phyloP scores from a whole-genome alignment of 2,329 filamentous ascomycete species.

The Apiospora malaysiana region DNA sequence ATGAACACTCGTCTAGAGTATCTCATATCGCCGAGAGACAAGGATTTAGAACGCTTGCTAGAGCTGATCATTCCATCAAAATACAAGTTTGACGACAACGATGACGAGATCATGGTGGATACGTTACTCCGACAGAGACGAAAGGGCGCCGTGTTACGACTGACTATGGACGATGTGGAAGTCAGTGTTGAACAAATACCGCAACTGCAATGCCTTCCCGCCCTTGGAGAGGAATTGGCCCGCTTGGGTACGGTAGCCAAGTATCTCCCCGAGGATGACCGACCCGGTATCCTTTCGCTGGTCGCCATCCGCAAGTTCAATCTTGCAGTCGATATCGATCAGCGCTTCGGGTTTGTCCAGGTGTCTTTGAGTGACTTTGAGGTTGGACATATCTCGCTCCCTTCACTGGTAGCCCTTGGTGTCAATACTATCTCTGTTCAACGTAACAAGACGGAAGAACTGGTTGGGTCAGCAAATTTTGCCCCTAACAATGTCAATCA shows the following conservation, averaged over 20 bases:
- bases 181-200: conserved; percentile 66
- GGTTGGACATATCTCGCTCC: conserved; percentile 81
- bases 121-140: conserved; percentile 84
- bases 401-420: conserved; percentile 81
- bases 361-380: conserved; percentile 68
- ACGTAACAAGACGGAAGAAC: conserved; percentile 72
- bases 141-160: conserved; percentile 82
- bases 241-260: conserved; percentile 88
- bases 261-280: conserved; percentile 93
- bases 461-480: conserved; percentile 63
- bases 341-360: conserved; percentile 69
- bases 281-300: conserved; percentile 84
- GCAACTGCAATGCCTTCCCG: conserved; percentile 70
- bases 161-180: conserved; percentile 69
- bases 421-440: conserved; percentile 66
- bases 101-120: conserved; percentile 94
- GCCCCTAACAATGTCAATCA: conserved; percentile 35
- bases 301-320: conserved; percentile 69
- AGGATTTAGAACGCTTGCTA: conserved; percentile 81
- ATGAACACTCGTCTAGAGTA: conserved; percentile 75
- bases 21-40: conserved; percentile 72
- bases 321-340: conserved; percentile 66
- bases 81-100: conserved; percentile 81
- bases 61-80: conserved; percentile 91
- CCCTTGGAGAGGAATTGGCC: conserved; percentile 77